phyloP scores from a whole-genome alignment of 768 basidiomycete species.

The Leucosporidium creatinivorum region DNA sequence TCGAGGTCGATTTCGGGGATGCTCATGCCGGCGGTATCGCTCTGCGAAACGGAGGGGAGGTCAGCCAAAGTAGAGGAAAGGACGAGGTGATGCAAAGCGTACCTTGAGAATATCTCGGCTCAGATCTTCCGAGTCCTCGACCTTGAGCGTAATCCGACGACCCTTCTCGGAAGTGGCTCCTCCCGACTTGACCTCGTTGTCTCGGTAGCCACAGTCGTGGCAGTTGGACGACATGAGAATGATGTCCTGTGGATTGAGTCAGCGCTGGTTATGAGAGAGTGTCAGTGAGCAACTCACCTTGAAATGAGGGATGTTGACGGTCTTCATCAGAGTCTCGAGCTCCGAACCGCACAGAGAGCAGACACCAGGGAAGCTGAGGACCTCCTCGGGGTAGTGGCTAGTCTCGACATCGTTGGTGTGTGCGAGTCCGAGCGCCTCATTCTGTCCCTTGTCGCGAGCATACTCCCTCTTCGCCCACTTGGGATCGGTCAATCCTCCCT shows the following conservation, averaged over 20 bases:
- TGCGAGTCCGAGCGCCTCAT: slow-evolving; percentile 66
- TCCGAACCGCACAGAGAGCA: slow-evolving; percentile 83
- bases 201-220: slow-evolving; percentile 86
- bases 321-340: slow-evolving; percentile 87
- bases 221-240: slow-evolving; percentile 99
- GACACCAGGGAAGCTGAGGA: slow-evolving; percentile 74
- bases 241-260: slow-evolving; percentile 76
- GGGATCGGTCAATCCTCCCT: slow-evolving; percentile 80
- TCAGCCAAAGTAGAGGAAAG: not conserved
- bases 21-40: slow-evolving; percentile 78
- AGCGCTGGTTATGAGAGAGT: no score
- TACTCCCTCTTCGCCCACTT: slow-evolving; percentile 87
- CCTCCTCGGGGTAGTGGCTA: slow-evolving; percentile 60
- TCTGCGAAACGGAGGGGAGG: slow-evolving; percentile 48
- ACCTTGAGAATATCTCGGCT: slow-evolving; percentile 92
- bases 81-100: slow-evolving; percentile 13
- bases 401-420: slow-evolving; percentile 40
- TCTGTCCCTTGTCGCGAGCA: slow-evolving; percentile 69
- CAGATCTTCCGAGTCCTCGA: slow-evolving; percentile 86
- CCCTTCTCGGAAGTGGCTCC: slow-evolving; percentile 79
- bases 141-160: slow-evolving; percentile 76
- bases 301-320: slow-evolving; percentile 93
- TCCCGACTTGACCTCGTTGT: slow-evolving; percentile 96
- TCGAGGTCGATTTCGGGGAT: slow-evolving; percentile 94
- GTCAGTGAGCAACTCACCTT: slow-evolving; percentile 66